Percentiles rank a stretch among this genome's conserved stretches.
Conservation (phyloP, 306 rosid species). For the Citrullus colocynthis region DNA sequence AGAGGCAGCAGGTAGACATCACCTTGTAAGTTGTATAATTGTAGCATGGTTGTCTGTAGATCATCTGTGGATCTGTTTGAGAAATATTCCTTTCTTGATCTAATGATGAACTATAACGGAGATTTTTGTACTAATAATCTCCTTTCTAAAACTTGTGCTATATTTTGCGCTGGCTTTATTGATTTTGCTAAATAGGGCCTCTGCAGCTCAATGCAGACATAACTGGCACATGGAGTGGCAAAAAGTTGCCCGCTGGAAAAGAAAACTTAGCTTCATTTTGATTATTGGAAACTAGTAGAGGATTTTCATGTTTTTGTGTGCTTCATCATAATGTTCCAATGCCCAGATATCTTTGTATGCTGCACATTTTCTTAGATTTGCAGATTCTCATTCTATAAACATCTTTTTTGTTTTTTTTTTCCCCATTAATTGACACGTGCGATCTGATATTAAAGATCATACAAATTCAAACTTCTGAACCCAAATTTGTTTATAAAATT, state of each 20-base stretch:
- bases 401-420: too few species aligned
- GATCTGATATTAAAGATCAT: too few species aligned
- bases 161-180: neutral
- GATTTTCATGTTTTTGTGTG: neutral
- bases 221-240: neutral
- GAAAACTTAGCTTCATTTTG: neutral
- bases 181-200: neutral
- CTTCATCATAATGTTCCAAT: neutral
- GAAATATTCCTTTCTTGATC: neutral
- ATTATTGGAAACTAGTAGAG: neutral
- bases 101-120: constrained; percentile 7
- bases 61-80: constrained; percentile 6
- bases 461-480: too few species aligned
- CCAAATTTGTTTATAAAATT: too few species aligned
- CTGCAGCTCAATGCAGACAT: neutral
- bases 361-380: too few species aligned
- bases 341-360: neutral
- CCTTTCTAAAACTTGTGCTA: neutral
- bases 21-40: constrained; percentile 2
- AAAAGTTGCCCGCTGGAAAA: neutral
- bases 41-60: neutral
- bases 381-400: too few species aligned
- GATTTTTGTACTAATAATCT: neutral
- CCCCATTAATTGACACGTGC: too few species aligned
- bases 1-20: neutral